These are phyloP conservation scores for Berkeleyomyces basicola DNA, from an alignment of 2,329 filamentous ascomycete genomes.

Conservation along the genomic window DNA sequence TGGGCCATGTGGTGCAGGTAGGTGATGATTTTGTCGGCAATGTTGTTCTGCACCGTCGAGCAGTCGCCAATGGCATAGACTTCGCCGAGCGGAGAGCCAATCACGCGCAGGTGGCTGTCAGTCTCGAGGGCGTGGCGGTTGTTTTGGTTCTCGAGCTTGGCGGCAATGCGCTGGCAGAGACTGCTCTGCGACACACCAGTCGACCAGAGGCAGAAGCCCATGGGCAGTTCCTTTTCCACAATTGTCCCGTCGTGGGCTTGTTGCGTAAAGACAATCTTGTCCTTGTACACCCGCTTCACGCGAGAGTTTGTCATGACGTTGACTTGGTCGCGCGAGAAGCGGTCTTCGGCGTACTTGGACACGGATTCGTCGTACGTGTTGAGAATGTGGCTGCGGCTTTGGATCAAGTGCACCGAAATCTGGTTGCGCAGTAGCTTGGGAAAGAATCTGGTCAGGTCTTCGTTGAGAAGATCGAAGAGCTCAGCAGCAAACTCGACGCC, in stretches of 20 bases:
- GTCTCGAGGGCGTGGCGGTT: slow-evolving; percentile 90
- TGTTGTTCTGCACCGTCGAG: slow-evolving; percentile 91
- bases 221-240: slow-evolving; percentile 82
- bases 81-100: slow-evolving; percentile 77
- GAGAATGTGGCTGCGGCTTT: slow-evolving; percentile 83
- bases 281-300: slow-evolving; percentile 70
- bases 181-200: slow-evolving; percentile 82
- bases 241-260: slow-evolving; percentile 54
- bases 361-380: slow-evolving; percentile 97
- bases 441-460: slow-evolving; percentile 72
- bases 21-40: slow-evolving; percentile 75
- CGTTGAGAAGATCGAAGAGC: slow-evolving; percentile 88
- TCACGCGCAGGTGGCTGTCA: slow-evolving; percentile 78
- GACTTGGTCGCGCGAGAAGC: slow-evolving; percentile 80
- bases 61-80: slow-evolving; percentile 97
- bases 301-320: slow-evolving; percentile 84
- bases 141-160: slow-evolving; percentile 62
- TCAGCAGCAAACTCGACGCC: slow-evolving; percentile 97
- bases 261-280: slow-evolving; percentile 82
- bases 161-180: slow-evolving; percentile 59
- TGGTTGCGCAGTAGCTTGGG: slow-evolving; percentile 87
- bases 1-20: slow-evolving; percentile 82
- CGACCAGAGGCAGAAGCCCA: slow-evolving; percentile 95
- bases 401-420: slow-evolving; percentile 93
- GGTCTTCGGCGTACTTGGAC: slow-evolving; percentile 78